Base-by-base conservation (phyloP, 805 yeast species). In the Starmera dryadoides region DNA sequence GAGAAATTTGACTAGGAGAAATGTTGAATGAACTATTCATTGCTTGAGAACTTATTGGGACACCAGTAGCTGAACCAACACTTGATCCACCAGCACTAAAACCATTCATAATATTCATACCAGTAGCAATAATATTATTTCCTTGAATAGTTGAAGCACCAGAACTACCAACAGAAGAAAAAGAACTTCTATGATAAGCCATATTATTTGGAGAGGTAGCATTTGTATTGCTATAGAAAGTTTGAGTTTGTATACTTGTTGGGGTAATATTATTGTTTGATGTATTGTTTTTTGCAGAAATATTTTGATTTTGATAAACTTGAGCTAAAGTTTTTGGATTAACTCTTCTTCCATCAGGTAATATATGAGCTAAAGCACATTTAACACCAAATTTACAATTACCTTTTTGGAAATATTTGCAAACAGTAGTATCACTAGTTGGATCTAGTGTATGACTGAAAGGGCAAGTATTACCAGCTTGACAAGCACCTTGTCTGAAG, bases 371-470 rank as follows among this genome's bases (percentile, higher is more conserved):
- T 53, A 91, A 73, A 1, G 96, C 98, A 66, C 98, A 91, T 54
- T 88, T 89, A 37, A 77, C 67, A 4, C 98, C 98, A 60, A 91
- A 91, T 63, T 88, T 88, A 63, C 98, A 91, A 56, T 88, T 87
- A n/a, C 98, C 98, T 63, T 86, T 86, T 53, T 84, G 93, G 60
- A 86, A 91, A 62, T 89, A 91, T 68, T 88, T 89, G 70, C 98
- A 91, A 6, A 89, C 86, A 33, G 72, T 66, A 34, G 69, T 61
- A 36, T 73, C 79, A 28, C 66, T 53, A 3, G 67, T 65, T 39
- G 62, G 63, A 36, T 70, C 70, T 37, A 76, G 55, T 35, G 82
- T 71, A 58, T 91, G 98, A 26, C 93, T 80, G 57, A 91, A 91
- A 2, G 96, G 96, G 59, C 98, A 91, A 1, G 91, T 70, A 37